Conservation (phyloP, 1,284 basidiomycete genomes). For the Trametes hirsuta region DNA sequence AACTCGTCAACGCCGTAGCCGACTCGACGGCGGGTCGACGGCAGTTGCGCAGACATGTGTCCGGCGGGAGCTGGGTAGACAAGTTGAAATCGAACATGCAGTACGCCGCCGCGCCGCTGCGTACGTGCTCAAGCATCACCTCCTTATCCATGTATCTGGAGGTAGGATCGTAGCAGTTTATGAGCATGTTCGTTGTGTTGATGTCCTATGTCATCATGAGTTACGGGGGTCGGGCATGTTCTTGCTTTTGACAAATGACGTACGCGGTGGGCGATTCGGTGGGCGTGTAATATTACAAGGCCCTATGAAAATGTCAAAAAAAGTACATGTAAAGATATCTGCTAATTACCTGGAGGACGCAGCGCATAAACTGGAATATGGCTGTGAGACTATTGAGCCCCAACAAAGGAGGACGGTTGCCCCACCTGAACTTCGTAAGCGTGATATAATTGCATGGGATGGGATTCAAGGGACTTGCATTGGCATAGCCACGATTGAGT, state of each 20-base stretch:
- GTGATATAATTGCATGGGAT: background rate
- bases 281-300: background rate
- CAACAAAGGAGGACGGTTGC: background rate
- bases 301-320: background rate
- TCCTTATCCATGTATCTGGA: background rate
- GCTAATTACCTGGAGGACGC: background rate
- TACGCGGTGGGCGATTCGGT: conserved; percentile 1
- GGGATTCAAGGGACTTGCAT: background rate
- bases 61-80: background rate
- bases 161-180: conserved; percentile 1
- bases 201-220: background rate
- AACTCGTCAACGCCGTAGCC: background rate
- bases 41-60: background rate
- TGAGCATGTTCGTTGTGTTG: background rate
- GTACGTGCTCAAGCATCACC: background rate
- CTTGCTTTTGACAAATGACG: background rate
- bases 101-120: background rate
- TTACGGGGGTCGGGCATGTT: too few relatives aligned
- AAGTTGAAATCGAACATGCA: conserved; percentile 12
- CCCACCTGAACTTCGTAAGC: conserved; percentile 1
- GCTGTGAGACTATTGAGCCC: background rate
- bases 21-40: background rate
- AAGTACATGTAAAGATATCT: too few relatives aligned
- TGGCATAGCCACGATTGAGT: conserved; percentile 9
- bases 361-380: conserved; percentile 1